Evolutionary conservation across 2,329 filamentous ascomycete species (phyloP), one percentile per base, ranked within the genome.

Genomic region (Fusarium tanahbumbuense): DNA sequence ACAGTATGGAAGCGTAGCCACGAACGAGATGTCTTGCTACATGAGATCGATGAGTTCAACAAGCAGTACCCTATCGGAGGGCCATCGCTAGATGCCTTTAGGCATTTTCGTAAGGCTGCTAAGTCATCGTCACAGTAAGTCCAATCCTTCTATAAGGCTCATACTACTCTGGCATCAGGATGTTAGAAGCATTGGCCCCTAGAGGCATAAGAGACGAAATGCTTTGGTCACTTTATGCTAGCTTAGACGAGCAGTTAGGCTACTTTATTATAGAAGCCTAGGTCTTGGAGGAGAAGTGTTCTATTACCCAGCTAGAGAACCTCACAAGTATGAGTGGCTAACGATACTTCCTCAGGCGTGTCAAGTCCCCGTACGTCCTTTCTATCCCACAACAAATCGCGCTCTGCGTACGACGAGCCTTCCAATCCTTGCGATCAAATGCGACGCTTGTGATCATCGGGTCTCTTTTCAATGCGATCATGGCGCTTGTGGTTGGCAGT

Each of bases 401-500:
- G 5, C 47, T 50, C 28, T 50, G 47, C 11, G 20, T 34, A 6
- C 8, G 16, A 15, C 30, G 47, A 6, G 47, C 28, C 0, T 34
- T 50, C 2, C 47, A 50, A 3, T 37, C 47, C 0, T 9, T 50
- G 22, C 3, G 23, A 3, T 40, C 49, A 3, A 53, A 37, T 9
- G 49, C 34, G 4, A 53, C 12, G 3, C 15, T 53, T 23, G 22
- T 53, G 18, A 28, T 53, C 5, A 41, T 53, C 1, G 47, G 49
- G 0, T 40, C 49, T 12, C 64, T 79, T n/a, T 81, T 81, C 27
- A 83, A 87, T 58, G 62, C 85, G 45, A 72, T 86, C 67, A 81
- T 86, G 76, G 82, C 83, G 6, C 74, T 88, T 7, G 84, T 88
- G 46, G 79, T 87, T 53, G 84, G 85, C n/a, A 84, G 81, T 30